Evolutionary conservation across 306 rosid genomes (phyloP).

Genomic region (Castanea mollissima): DNA sequence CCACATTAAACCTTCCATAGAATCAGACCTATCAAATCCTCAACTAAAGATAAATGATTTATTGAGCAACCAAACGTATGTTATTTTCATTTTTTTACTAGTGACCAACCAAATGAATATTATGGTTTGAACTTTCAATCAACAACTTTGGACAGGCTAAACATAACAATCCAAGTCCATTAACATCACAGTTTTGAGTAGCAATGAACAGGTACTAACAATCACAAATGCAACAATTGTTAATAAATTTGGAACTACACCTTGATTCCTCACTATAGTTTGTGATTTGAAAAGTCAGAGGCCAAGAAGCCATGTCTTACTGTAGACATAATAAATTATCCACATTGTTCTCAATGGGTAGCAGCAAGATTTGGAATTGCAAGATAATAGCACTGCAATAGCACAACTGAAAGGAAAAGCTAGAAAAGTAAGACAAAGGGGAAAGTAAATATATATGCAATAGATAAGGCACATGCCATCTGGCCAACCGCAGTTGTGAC

Average conservation of each 20-base stretch:
- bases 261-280: not conserved
- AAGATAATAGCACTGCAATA: too few species aligned
- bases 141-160: not conserved
- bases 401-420: not conserved
- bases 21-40: not conserved
- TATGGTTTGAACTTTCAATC: constrained; percentile 1
- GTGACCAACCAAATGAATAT: not conserved
- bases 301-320: not conserved
- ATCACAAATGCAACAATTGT: not conserved
- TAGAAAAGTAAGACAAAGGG: not conserved
- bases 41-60: not conserved
- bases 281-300: not conserved
- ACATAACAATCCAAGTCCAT: constrained; percentile 12
- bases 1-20: not conserved
- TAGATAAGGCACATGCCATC: constrained; percentile 53
- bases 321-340: not conserved
- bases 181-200: not conserved
- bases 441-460: not conserved
- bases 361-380: not conserved
- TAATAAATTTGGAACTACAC: not conserved
- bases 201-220: not conserved
- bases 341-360: too few species aligned
- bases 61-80: not conserved
- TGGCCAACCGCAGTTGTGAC: constrained; percentile 83
- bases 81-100: not conserved